phyloP scores from a whole-genome alignment of 345 rosid genomes.

The Ceriops tagal region DNA sequence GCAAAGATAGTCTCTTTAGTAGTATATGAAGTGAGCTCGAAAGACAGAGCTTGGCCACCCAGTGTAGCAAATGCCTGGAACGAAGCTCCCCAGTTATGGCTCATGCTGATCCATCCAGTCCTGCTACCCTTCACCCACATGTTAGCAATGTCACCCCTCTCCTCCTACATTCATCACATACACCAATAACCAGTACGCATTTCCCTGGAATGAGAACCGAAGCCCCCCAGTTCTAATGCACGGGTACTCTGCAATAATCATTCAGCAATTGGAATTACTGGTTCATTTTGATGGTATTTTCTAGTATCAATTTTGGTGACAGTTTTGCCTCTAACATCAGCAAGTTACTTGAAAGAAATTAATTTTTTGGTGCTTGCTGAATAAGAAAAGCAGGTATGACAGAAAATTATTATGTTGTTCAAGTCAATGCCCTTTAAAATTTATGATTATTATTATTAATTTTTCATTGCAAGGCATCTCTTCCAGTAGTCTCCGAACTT shows the following conservation, averaged over 20 bases:
- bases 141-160: slow-evolving; percentile 18
- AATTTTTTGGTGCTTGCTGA: no score
- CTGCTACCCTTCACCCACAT: slow-evolving; percentile 42
- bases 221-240: slow-evolving; percentile 27
- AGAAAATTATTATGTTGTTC: no score
- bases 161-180: slow-evolving; percentile 32
- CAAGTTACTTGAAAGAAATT: no score
- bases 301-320: no score
- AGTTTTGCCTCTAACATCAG: no score
- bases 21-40: slow-evolving; percentile 58
- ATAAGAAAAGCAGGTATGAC: no score
- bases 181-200: slow-evolving; percentile 27
- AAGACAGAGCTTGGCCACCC: slow-evolving; percentile 69
- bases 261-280: no score
- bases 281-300: no score
- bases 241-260: slow-evolving; percentile 10
- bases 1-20: slow-evolving; percentile 55
- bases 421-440: no score
- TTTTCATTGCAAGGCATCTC: no score
- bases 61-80: slow-evolving; percentile 82
- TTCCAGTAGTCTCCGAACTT: no score
- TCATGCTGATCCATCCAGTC: slow-evolving; percentile 76
- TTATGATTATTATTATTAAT: no score
- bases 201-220: slow-evolving; percentile 28
- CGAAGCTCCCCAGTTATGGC: slow-evolving; percentile 94